Percentiles rank a stretch among this genome's conserved stretches.
Evolutionary conservation across 2,329 filamentous ascomycete genomes (phyloP).

Genomic region (Byssochlamys sp.): DNA sequence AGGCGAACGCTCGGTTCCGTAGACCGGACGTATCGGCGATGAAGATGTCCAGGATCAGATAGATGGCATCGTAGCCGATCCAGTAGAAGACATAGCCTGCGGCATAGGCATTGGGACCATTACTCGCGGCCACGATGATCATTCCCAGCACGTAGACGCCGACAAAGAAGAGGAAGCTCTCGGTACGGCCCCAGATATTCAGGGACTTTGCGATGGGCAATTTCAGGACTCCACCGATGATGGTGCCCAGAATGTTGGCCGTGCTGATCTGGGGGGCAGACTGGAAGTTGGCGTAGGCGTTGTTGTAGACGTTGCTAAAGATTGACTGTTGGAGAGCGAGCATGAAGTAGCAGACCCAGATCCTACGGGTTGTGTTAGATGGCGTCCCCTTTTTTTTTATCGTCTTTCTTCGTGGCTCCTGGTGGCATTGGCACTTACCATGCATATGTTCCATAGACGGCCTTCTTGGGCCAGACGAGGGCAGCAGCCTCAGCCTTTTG

Average conservation of each 20-base stretch:
- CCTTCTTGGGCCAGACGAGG: constrained; percentile 31
- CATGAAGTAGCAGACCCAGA: constrained; percentile 39
- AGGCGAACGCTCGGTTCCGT: constrained; percentile 51
- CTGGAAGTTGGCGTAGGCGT: constrained; percentile 44
- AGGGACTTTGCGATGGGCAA: constrained; percentile 55
- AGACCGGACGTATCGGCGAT: constrained; percentile 55
- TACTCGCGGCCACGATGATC: constrained; percentile 53
- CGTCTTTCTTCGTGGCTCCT: no score
- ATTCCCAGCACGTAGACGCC: constrained; percentile 41
- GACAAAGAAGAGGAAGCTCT: constrained; percentile 47
- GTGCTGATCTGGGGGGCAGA: constrained; percentile 43
- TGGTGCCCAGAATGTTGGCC: constrained; percentile 44
- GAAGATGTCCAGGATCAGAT: constrained; percentile 50
- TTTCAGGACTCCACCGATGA: constrained; percentile 51
- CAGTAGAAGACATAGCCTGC: constrained; percentile 55
- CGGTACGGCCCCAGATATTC: constrained; percentile 53
- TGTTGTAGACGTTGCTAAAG: constrained; percentile 36
- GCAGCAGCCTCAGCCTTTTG: constrained; percentile 34
- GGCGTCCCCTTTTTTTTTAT: no score
- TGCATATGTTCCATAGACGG: constrained; percentile 23
- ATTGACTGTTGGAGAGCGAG: constrained; percentile 36
- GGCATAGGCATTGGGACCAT: constrained; percentile 52
- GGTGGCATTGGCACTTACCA: constrained; percentile 14
- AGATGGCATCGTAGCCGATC: constrained; percentile 48
- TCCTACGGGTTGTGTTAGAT: constrained; percentile 24